Percentiles rank a stretch among this genome's conserved stretches.
Evolutionary conservation across 2,329 filamentous ascomycete genomes (phyloP).

Genomic region (Monilinia vaccinii-corymbosi): DNA sequence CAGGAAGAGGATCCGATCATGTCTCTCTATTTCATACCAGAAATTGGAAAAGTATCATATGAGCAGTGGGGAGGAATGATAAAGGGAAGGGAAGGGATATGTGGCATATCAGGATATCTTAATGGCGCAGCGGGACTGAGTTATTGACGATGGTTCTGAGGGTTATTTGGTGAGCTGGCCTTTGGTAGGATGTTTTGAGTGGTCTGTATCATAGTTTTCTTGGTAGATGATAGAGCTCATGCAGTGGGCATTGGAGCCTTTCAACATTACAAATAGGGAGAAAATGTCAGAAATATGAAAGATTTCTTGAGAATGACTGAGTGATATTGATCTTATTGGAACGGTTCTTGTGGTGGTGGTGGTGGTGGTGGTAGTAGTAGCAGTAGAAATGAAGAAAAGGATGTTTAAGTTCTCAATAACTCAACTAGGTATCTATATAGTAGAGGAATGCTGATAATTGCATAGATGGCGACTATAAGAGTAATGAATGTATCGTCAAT

Average conservation of each 20-base stretch:
- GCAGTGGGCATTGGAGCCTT: slow-evolving; percentile 6
- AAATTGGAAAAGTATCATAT: slow-evolving; percentile 4
- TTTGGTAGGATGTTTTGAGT: not conserved
- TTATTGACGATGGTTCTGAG: not conserved
- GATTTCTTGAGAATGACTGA: not conserved
- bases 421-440: too few species aligned
- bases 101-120: slow-evolving; percentile 12
- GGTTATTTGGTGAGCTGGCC: not conserved
- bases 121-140: slow-evolving; percentile 25
- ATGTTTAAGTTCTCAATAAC: too few species aligned
- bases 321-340: not conserved
- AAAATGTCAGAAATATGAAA: not conserved
- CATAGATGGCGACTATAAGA: too few species aligned
- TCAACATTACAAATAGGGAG: not conserved
- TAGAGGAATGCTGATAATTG: too few species aligned
- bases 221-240: slow-evolving; percentile 3
- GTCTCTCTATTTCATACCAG: not conserved
- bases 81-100: not conserved
- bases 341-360: not conserved
- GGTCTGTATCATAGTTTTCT: not conserved
- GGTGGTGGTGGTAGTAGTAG: too few species aligned
- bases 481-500: not conserved
- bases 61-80: not conserved
- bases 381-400: not conserved
- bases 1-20: not conserved